Percentiles rank a stretch among this genome's conserved stretches.
These are phyloP conservation scores for Rheum nobile DNA, from an alignment of 148 eudicot genomes.

Conservation along the genomic window DNA sequence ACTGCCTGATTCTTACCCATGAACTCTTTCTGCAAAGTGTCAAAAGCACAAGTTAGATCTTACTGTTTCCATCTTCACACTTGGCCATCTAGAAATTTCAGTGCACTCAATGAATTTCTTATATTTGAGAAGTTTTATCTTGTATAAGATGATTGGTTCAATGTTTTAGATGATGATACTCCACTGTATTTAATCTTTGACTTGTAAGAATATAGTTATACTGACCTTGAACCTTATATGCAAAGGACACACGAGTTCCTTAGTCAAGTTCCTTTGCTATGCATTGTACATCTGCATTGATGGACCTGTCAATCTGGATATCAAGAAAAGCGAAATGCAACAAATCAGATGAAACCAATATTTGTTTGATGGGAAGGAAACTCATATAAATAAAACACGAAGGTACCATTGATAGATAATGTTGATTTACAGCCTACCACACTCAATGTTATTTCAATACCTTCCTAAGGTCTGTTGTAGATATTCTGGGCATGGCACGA, in stretches of 20 bases:
- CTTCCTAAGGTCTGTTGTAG: constrained; percentile 78
- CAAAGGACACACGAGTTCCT: constrained; percentile 52
- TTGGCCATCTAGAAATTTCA: background rate
- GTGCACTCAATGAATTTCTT: background rate
- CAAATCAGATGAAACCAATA: background rate
- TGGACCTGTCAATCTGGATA: constrained; percentile 49
- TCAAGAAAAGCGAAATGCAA: background rate
- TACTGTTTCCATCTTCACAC: too few relatives aligned
- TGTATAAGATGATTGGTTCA: too few relatives aligned
- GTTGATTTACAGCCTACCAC: constrained; percentile 41
- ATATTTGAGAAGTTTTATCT: too few relatives aligned
- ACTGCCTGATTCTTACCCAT: constrained; percentile 47
- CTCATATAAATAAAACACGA: background rate
- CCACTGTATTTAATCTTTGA: background rate
- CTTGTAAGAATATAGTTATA: background rate
- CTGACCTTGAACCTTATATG: constrained; percentile 67
- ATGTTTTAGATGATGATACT: too few relatives aligned
- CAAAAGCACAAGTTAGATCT: too few relatives aligned
- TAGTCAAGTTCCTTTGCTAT: constrained; percentile 56
- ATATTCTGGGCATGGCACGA: constrained; percentile 70
- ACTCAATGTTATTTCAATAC: constrained; percentile 71
- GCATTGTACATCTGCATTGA: constrained; percentile 43
- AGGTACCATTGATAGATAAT: too few relatives aligned
- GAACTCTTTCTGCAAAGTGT: constrained; percentile 45
- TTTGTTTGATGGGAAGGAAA: background rate